Conservation (phyloP, 306 rosid genomes). For the Citrullus colocynthis region DNA sequence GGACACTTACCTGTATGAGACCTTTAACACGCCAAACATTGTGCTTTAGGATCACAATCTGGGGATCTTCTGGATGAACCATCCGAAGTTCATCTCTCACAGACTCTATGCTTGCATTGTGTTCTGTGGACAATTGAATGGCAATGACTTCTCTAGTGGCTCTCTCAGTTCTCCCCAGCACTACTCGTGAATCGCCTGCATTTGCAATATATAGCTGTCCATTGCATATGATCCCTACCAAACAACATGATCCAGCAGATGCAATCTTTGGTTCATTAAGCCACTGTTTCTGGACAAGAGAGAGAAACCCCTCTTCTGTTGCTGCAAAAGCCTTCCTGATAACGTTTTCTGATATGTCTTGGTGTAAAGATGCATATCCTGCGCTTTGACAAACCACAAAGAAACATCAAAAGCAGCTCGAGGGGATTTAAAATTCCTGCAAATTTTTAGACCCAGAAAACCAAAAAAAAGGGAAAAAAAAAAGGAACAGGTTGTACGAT, state of each 20-base stretch:
- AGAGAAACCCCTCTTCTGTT: slow-evolving; percentile 66
- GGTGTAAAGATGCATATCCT: slow-evolving; percentile 49
- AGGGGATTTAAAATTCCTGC: background rate
- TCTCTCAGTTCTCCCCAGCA: slow-evolving; percentile 50
- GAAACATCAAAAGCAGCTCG: background rate
- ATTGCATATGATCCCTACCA: slow-evolving; percentile 60
- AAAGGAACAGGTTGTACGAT: background rate
- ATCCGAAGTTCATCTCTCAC: slow-evolving; percentile 53
- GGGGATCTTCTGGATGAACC: slow-evolving; percentile 52
- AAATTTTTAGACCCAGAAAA: background rate
- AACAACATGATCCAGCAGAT: slow-evolving; percentile 60
- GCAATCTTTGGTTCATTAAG: slow-evolving; percentile 53
- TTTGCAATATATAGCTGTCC: slow-evolving; percentile 57
- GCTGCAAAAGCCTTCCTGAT: slow-evolving; percentile 47
- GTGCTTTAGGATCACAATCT: slow-evolving; percentile 56
- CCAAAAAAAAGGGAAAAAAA: background rate
- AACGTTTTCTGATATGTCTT: slow-evolving; percentile 47
- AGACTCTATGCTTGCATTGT: slow-evolving; percentile 54
- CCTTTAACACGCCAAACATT: slow-evolving; percentile 88
- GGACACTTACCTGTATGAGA: slow-evolving; percentile 52
- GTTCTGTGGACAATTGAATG: slow-evolving; percentile 62
- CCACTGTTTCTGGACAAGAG: slow-evolving; percentile 61
- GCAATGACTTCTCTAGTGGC: slow-evolving; percentile 54
- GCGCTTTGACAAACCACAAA: slow-evolving; percentile 6
- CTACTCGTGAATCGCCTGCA: slow-evolving; percentile 65